These are phyloP conservation scores for Coprinopsis sp. DNA, from an alignment of 768 basidiomycete genomes.

Conservation along the genomic window DNA sequence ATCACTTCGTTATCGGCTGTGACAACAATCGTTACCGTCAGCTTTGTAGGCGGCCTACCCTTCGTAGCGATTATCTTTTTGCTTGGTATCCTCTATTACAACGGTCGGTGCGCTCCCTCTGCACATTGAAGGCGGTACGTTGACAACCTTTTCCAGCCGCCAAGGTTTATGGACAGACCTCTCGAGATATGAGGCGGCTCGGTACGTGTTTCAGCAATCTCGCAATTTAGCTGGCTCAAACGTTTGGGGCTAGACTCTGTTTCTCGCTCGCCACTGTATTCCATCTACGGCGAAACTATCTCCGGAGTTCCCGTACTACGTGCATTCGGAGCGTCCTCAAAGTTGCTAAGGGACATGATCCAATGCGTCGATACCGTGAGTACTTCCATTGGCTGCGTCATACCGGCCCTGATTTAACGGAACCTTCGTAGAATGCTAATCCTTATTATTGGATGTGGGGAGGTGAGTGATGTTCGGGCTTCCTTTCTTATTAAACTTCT, in stretches of 20 bases:
- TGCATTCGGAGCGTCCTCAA: conserved; percentile 84
- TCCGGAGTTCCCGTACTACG: conserved; percentile 51
- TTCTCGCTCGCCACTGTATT: conserved; percentile 42
- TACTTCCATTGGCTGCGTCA: conserved; percentile 8
- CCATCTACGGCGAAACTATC: conserved; percentile 42
- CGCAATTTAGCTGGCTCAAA: conserved; percentile 1
- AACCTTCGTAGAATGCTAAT: conserved; percentile 43
- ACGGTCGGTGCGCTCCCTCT: conserved; percentile 43
- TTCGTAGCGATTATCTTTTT: conserved; percentile 60
- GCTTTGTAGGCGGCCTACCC: conserved; percentile 70
- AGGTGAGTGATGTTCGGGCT: conserved; percentile 35
- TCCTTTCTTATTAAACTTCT: neutral
- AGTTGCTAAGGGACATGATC: conserved; percentile 81
- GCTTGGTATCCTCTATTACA: conserved; percentile 64
- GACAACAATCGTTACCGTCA: conserved; percentile 72
- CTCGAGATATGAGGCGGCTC: conserved; percentile 77
- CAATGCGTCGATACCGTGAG: conserved; percentile 75
- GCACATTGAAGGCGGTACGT: neutral
- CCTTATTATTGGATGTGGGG: conserved; percentile 93
- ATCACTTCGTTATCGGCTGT: conserved; percentile 64
- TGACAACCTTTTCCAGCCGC: conserved; percentile 23
- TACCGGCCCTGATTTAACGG: conserved; percentile 1
- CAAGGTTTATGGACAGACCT: conserved; percentile 61
- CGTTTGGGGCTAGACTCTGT: conserved; percentile 34
- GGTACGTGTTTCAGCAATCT: too few species aligned